A percentile compares a stretch with the other conserved stretches of the same genome.
These are phyloP conservation scores for Aspergillus brasiliensis DNA, from an alignment of 2,329 filamentous ascomycete species.

Conservation along the genomic window DNA sequence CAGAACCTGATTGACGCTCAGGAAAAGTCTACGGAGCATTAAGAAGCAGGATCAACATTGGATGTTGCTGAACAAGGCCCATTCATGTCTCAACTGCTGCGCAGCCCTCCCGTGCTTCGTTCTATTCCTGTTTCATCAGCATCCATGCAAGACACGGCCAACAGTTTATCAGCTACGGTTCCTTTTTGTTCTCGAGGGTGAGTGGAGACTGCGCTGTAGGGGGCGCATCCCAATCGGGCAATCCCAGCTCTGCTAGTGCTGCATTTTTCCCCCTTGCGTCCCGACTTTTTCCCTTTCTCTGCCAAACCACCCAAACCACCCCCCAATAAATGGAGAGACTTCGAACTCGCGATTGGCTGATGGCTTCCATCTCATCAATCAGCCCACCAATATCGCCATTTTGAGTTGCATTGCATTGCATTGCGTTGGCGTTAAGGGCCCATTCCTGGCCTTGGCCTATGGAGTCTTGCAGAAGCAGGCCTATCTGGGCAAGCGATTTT, in stretches of 20 bases:
- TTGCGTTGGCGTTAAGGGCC: conserved; percentile 20
- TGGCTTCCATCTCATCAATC: conserved; percentile 17
- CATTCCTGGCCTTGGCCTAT: conserved; percentile 14
- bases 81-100: conserved; percentile 18
- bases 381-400: conserved; percentile 16
- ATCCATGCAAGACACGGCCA: conserved; percentile 20
- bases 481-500: conserved; percentile 10
- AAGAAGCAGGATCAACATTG: conserved; percentile 12
- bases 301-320: conserved; percentile 1
- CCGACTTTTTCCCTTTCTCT: conserved; percentile 5
- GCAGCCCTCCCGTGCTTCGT: conserved; percentile 15
- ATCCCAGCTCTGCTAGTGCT: conserved; percentile 9
- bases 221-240: conserved; percentile 11
- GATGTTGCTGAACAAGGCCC: conserved; percentile 11
- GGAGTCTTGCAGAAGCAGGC: conserved; percentile 6
- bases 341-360: neutral
- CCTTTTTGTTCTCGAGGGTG: conserved; percentile 5
- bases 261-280: conserved; percentile 24
- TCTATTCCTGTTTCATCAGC: conserved; percentile 16
- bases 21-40: conserved; percentile 8
- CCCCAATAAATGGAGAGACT: conserved; percentile 15
- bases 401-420: conserved; percentile 31
- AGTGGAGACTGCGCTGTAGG: conserved; percentile 8
- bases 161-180: conserved; percentile 14
- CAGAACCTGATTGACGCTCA: neutral